Percentiles rank a stretch among this genome's conserved stretches.
phyloP scores from a whole-genome alignment of 495 filamentous ascomycete species.

The Clohesyomyces aquaticus region DNA sequence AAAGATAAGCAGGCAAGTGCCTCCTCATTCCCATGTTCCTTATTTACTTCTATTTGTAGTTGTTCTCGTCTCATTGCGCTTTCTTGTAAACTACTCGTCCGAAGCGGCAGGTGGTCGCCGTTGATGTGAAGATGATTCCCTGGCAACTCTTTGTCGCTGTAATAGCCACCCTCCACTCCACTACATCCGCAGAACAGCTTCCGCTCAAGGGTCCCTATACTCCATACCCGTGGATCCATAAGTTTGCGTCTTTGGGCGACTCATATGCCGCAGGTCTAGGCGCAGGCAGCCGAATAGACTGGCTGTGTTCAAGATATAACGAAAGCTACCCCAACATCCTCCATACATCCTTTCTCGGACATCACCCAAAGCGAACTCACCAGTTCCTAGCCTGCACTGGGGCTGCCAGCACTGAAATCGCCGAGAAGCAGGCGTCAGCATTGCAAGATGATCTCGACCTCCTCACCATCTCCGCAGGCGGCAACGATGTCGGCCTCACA shows the following conservation, averaged over 20 bases:
- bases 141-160: not conserved
- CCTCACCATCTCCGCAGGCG: constrained; percentile 35
- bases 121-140: not conserved
- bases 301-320: constrained; percentile 28
- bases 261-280: constrained; percentile 37
- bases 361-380: constrained; percentile 7
- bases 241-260: constrained; percentile 32
- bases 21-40: no score
- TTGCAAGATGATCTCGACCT: constrained; percentile 27
- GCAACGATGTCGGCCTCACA: constrained; percentile 35
- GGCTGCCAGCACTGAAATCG: constrained; percentile 18
- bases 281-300: constrained; percentile 29
- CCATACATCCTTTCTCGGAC: constrained; percentile 21
- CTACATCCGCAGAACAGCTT: constrained; percentile 4
- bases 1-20: not conserved
- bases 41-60: not conserved
- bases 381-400: constrained; percentile 38
- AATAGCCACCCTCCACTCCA: not conserved
- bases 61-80: no score
- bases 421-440: constrained; percentile 17
- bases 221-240: constrained; percentile 30
- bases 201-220: not conserved
- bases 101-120: no score
- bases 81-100: no score
- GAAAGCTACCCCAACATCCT: constrained; percentile 28